phyloP scores from a whole-genome alignment of 2,329 filamentous ascomycete species.

The Xylariaceae sp. region DNA sequence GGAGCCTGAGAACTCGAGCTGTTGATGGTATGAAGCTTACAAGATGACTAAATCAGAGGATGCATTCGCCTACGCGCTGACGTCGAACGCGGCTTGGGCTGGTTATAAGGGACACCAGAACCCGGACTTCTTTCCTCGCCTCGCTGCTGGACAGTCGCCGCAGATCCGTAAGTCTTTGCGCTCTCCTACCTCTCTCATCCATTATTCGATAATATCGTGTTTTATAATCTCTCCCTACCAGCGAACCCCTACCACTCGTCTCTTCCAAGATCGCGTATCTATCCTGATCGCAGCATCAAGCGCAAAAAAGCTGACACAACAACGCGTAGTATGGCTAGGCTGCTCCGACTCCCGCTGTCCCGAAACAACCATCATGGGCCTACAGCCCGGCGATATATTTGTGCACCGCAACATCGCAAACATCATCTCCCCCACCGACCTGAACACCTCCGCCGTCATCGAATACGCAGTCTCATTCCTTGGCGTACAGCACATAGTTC shows the following conservation, averaged over 20 bases:
- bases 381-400: constrained; percentile 81
- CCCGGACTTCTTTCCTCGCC: constrained; percentile 67
- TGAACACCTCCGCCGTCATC: constrained; percentile 72
- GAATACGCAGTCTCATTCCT: constrained; percentile 75
- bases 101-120: constrained; percentile 62
- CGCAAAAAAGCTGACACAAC: constrained; percentile 4
- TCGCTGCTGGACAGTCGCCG: constrained; percentile 65
- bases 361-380: constrained; percentile 75
- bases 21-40: background rate
- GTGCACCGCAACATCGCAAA: constrained; percentile 91
- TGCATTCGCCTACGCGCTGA: constrained; percentile 60
- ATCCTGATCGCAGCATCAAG: background rate
- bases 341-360: constrained; percentile 84
- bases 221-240: background rate
- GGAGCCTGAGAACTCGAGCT: no score
- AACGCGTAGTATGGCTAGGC: constrained; percentile 68
- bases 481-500: constrained; percentile 67
- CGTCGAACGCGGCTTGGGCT: constrained; percentile 70
- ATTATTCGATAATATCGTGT: background rate
- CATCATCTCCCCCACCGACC: constrained; percentile 70
- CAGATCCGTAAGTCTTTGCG: constrained; percentile 49
- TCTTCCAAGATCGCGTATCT: background rate
- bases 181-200: background rate
- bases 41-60: constrained; percentile 41
- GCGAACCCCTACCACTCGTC: background rate